Conservation (phyloP, 2,329 filamentous ascomycete species). For the Xylariaceae sp. region DNA sequence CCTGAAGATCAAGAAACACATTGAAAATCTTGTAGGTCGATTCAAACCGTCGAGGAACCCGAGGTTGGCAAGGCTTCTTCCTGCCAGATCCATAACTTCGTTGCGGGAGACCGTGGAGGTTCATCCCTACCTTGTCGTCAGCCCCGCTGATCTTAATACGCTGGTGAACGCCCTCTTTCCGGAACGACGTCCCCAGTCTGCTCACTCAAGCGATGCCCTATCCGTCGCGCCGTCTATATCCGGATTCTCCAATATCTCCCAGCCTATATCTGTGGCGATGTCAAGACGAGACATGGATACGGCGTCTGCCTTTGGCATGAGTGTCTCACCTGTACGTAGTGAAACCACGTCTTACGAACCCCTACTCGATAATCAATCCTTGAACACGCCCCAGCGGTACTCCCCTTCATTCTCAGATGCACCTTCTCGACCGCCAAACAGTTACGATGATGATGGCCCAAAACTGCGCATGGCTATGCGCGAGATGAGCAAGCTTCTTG, state of each 20-base stretch:
- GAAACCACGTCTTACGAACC: conserved; percentile 63
- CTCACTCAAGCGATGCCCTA: conserved; percentile 55
- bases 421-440: conserved; percentile 38
- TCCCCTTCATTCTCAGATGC: conserved; percentile 48
- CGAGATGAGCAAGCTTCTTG: conserved; percentile 63
- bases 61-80: conserved; percentile 56
- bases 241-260: conserved; percentile 64
- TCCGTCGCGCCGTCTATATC: conserved; percentile 63
- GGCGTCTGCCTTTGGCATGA: conserved; percentile 66
- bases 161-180: conserved; percentile 81
- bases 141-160: conserved; percentile 72
- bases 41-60: conserved; percentile 53
- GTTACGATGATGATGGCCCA: conserved; percentile 60
- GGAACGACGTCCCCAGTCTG: conserved; percentile 60
- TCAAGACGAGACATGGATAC: conserved; percentile 57
- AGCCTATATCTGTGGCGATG: conserved; percentile 57
- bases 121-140: conserved; percentile 73
- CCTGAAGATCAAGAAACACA: conserved; percentile 58
- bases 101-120: conserved; percentile 72
- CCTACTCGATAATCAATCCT: conserved; percentile 51
- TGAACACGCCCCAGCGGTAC: conserved; percentile 47
- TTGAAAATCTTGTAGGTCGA: conserved; percentile 64
- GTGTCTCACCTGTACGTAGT: conserved; percentile 66
- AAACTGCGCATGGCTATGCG: conserved; percentile 62
- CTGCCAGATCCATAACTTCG: conserved; percentile 66